Evolutionary conservation across 1,139 yeast genomes (phyloP).

Genomic region (Entelexis paramagnoliae): DNA sequence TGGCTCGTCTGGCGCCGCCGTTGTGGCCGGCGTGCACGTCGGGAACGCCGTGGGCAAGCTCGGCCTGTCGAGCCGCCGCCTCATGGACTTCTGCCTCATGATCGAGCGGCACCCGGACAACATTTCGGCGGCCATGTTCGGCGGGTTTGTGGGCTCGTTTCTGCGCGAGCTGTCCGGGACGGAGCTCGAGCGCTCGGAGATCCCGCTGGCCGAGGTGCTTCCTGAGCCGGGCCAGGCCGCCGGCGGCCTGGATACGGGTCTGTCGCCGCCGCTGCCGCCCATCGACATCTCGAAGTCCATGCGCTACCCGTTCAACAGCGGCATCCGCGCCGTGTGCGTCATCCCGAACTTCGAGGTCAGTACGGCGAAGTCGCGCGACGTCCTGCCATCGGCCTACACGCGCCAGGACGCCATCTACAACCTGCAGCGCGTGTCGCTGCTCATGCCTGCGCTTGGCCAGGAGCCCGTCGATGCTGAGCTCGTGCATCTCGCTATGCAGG

Average conservation of each 20-base stretch:
- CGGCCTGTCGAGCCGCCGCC: constrained; percentile 61
- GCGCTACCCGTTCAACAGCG: constrained; percentile 70
- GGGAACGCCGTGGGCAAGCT: constrained; percentile 77
- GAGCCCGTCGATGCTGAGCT: constrained; percentile 71
- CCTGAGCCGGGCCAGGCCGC: constrained; percentile 48
- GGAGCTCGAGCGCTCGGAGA: constrained; percentile 63
- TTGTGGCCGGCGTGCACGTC: constrained; percentile 90
- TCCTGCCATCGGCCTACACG: constrained; percentile 70
- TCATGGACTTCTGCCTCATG: constrained; percentile 90
- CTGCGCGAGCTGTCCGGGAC: constrained; percentile 64
- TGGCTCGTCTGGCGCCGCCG: constrained; percentile 98
- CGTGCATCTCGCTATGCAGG: constrained; percentile 93
- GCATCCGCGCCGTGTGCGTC: constrained; percentile 76
- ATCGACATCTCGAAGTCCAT: constrained; percentile 77
- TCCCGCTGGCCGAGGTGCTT: constrained; percentile 73
- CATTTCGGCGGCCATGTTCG: constrained; percentile 97
- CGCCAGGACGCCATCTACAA: constrained; percentile 80
- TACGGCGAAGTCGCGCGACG: constrained; percentile 83
- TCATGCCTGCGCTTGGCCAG: constrained; percentile 74
- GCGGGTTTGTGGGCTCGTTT: constrained; percentile 94
- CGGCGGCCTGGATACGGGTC: constrained; percentile 54
- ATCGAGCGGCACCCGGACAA: constrained; percentile 98
- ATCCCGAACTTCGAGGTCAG: constrained; percentile 91
- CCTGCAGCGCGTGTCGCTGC: constrained; percentile 63
- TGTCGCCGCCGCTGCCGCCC: constrained; percentile 77